Evolutionary conservation across 1,284 basidiomycete species (phyloP), one percentile per base, ranked within the genome.

Genomic region (Malassezia furfur): DNA sequence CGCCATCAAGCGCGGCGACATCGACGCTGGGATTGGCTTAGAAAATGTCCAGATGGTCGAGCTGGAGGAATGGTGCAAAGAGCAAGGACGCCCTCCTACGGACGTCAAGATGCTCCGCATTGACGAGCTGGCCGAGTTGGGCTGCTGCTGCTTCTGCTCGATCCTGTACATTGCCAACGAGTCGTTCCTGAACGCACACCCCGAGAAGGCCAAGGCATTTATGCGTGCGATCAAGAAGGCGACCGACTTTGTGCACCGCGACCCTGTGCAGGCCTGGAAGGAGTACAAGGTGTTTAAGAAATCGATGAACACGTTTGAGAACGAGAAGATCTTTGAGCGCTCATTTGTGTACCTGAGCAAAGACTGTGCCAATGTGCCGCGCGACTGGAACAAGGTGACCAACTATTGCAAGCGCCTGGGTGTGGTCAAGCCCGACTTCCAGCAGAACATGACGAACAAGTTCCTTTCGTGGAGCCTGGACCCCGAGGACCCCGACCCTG

Each of bases 71-170:
- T 76, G 73, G 73, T 75, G 74, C 67, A 71, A 74, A 52, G 52
- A 61, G 48, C 62, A 70, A 45, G 65, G 61, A 8, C 69, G 76
- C 40, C 67, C 75, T 36, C 57, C 65, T 43, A 57, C 64, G 14
- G 76, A 77, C 54, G 76, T 77, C 59, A 70, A 76, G 57, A 76
- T 77, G 74, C 65, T 76, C 25, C 63, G 66, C 62, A 61, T 76
- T 70, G 64, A 76, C 65, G 65, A 72, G 67, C 65, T 77, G 8
- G 75, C 75, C 35, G 66, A 70, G 54, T 62, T 76, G 2, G 74
- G 75, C 40, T 75, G 73, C 65, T 76, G 75, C 59, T 75, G 73
- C 63, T 76, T 76, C 66, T 76, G 75, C 65, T 71, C 68, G 2
- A 68, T 70, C 57, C 60, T 70, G 32, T 67, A 65, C 56, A 68